Evolutionary conservation across 176 grass and related monocot genomes (phyloP), one percentile per base, ranked within the genome.

Genomic region (Rhynchospora pubera): DNA sequence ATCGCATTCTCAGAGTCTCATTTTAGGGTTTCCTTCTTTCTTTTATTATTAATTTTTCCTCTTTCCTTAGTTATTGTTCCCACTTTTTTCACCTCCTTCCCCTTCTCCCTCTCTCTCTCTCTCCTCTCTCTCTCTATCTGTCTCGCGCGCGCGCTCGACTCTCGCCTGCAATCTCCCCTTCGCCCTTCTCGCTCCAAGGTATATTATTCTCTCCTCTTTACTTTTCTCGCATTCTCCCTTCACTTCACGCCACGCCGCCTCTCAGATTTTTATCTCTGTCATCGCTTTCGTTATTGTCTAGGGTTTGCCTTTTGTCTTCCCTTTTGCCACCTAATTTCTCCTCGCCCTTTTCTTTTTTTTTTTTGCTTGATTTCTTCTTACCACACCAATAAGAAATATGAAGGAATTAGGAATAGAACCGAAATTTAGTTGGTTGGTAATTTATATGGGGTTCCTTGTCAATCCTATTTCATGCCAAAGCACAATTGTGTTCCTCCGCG

Each of bases 1-100:
- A 71, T 71, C 58, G 9, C 61, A 64, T 21, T 60, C 58, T 61
- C n/a, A 34, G 45, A 28, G 1, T 45, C 3, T 72, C 44, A 3
- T 72, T 75, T 55, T 77, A 77, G 72, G 72, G 72, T 77, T 80
- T 77, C 42, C 78, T 63, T 80, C 28, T 80, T 55, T 63, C n/a
- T n/a, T n/a, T n/a, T n/a, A n/a, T n/a, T n/a, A n/a, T n/a, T n/a
- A n/a, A n/a, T n/a, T 28, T 58, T 79, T 62, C 18, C 16, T 44
- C 42, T 56, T 26, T 53, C 23, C 66, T 62, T 75, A n/a, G 30
- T 48, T 13, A 28, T 28, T 28, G 12, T 26, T 48, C 16, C 73
- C 51, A 39, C 34, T 39, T 39, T 39, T 39, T 13, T n/a, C 9
- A 24, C 44, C 30, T 57, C 28, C 52, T 18, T 69, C 11, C 16